Percentiles rank a stretch among this genome's conserved stretches.
phyloP scores from a whole-genome alignment of 2,329 filamentous ascomycete genomes.

The Monosporascus sp. region DNA sequence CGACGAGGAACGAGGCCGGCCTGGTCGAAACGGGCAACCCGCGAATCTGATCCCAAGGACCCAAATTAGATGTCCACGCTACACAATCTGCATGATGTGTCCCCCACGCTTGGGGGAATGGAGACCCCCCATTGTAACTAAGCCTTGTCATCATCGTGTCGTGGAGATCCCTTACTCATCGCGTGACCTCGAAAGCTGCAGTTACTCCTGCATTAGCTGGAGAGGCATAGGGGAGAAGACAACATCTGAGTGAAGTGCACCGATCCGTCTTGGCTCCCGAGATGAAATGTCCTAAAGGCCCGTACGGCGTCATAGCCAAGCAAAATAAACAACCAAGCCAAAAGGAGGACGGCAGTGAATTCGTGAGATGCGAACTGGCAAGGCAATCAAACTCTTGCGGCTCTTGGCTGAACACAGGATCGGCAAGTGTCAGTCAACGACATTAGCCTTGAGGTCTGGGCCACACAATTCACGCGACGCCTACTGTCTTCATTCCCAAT shows the following conservation, averaged over 20 bases:
- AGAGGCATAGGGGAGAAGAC: neutral
- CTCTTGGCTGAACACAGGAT: slow-evolving; percentile 1
- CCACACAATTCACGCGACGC: neutral
- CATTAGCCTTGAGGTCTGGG: neutral
- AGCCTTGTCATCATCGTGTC: neutral
- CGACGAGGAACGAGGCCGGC: neutral
- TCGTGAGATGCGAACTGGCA: neutral
- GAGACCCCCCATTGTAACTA: neutral
- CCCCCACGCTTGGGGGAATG: neutral
- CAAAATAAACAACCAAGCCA: neutral
- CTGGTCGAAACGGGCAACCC: neutral
- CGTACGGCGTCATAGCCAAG: neutral
- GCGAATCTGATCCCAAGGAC: neutral
- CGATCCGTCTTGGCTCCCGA: neutral
- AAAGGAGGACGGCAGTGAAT: neutral
- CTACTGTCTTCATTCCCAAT: neutral
- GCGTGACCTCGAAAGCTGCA: neutral
- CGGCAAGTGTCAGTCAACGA: neutral
- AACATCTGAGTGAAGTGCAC: neutral
- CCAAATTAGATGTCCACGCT: neutral
- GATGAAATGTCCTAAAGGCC: neutral
- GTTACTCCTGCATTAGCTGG: neutral
- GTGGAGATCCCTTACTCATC: neutral
- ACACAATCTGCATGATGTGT: neutral
- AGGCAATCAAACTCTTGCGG: neutral